Evolutionary conservation across 192 early-diverging fungal species (phyloP), one percentile per base, ranked within the genome.

Genomic region (Coemansia sp.): DNA sequence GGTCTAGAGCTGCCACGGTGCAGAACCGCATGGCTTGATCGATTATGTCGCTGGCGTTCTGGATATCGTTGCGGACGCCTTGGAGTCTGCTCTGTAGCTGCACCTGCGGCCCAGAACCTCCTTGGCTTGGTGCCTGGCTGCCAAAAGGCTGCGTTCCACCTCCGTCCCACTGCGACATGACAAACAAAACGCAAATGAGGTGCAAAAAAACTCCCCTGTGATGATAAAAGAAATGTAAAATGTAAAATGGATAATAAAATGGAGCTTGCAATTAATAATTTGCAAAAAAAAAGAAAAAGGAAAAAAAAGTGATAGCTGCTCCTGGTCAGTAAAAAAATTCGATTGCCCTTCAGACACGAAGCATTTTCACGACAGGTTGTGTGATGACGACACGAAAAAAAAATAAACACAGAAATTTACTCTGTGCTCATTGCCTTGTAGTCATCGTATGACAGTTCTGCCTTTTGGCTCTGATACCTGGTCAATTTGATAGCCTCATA

Each of bases 381-480:
- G 22, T 28, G 22, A 28, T 28, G 22, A 28, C 22, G 22, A 28
- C 22, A 11, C 39, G 7, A 41, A 41, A 11, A 41, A 0, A 41
- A 41, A 11, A 41, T 41, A 11, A 11, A 41, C 5, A 41, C 39
- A 41, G 39, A 11, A 11, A 8, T 11, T 41, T 11, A 41, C 9
- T 11, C 9, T 41, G 39, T 41, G 39, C 45, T 38, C 78, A 94
- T 73, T 8, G 9, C 78, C 58, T 63, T 5, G 37, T 71, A 97
- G 53, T 97, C 92, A 6, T 77, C 71, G 65, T 94, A 96, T 2
- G 91, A 81, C 8, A 90, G 74, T 12, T 74, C 53, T 20, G 85
- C 80, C 79, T 97, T 97, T 18, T 81, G 65, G 61, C 89, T 91
- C 76, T 92, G 91, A 66, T 98, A 98, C 1, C 96, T 86, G 6